A percentile compares a stretch with the other conserved stretches of the same genome.
phyloP scores from a whole-genome alignment of 345 rosid genomes.

The Leavenworthia alabamica region DNA sequence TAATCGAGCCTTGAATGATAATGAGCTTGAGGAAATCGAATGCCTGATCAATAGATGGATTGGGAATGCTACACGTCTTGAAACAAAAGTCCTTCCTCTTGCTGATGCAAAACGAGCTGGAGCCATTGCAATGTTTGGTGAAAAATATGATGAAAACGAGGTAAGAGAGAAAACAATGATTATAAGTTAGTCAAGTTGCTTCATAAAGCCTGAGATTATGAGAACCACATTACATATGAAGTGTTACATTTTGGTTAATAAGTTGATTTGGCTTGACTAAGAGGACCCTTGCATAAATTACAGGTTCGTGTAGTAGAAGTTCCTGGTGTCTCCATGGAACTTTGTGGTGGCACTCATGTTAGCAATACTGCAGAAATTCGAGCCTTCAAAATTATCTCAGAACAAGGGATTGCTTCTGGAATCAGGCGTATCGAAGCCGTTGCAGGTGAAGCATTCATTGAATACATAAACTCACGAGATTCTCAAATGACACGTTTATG shows the following conservation, averaged over 20 bases:
- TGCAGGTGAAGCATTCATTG: slow-evolving; percentile 91
- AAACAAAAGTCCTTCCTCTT: slow-evolving; percentile 78
- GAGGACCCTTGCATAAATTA: neutral
- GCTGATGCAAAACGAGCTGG: slow-evolving; percentile 76
- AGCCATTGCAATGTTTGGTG: slow-evolving; percentile 98
- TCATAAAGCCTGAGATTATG: neutral
- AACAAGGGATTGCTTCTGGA: slow-evolving; percentile 98
- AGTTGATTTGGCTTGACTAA: slow-evolving; percentile 9
- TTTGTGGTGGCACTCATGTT: slow-evolving; percentile 98
- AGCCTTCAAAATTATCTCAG: slow-evolving; percentile 85
- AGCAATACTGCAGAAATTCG: slow-evolving; percentile 81
- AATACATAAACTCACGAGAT: slow-evolving; percentile 74
- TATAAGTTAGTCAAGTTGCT: neutral
- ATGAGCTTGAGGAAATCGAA: slow-evolving; percentile 73
- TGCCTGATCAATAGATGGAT: slow-evolving; percentile 75
- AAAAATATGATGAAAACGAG: slow-evolving; percentile 80
- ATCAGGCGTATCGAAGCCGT: slow-evolving; percentile 90
- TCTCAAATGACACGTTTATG: slow-evolving; percentile 70
- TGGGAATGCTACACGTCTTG: slow-evolving; percentile 62
- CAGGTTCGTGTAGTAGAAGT: slow-evolving; percentile 98
- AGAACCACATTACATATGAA: neutral
- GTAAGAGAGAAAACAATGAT: slow-evolving; percentile 26
- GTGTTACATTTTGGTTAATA: neutral
- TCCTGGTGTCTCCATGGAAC: slow-evolving; percentile 97
- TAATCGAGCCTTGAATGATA: slow-evolving; percentile 55